Evolutionary conservation across 2,329 filamentous ascomycete species (phyloP).

Genomic region (Alternaria triticina): DNA sequence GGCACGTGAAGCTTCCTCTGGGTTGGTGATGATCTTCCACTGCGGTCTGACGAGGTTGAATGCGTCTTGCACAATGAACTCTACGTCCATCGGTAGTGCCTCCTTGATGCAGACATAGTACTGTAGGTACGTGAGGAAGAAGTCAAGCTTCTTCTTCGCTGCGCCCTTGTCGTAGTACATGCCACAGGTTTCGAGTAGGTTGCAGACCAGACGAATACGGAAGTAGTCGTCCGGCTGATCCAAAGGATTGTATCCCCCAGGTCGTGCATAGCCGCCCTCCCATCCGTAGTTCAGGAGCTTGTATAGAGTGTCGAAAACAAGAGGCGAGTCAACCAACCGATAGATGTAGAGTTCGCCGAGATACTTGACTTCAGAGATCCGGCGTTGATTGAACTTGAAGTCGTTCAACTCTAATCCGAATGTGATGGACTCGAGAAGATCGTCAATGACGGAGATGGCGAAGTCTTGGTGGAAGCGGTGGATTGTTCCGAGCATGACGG

Average conservation of each 20-base stretch:
- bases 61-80: slow-evolving; percentile 94
- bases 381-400: slow-evolving; percentile 95
- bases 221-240: slow-evolving; percentile 96
- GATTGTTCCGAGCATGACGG: slow-evolving; percentile 85
- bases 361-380: slow-evolving; percentile 95
- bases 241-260: slow-evolving; percentile 76
- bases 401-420: slow-evolving; percentile 94
- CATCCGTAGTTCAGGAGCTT: slow-evolving; percentile 94
- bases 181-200: slow-evolving; percentile 90
- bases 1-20: slow-evolving; percentile 81
- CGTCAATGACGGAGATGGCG: slow-evolving; percentile 89
- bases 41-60: slow-evolving; percentile 85
- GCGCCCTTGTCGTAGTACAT: slow-evolving; percentile 94
- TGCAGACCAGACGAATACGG: slow-evolving; percentile 87
- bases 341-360: slow-evolving; percentile 97
- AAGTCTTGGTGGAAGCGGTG: slow-evolving; percentile 93
- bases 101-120: slow-evolving; percentile 96
- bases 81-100: slow-evolving; percentile 91
- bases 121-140: slow-evolving; percentile 95
- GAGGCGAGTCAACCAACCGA: slow-evolving; percentile 91
- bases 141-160: slow-evolving; percentile 96
- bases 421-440: slow-evolving; percentile 84
- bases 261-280: slow-evolving; percentile 78
- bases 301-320: slow-evolving; percentile 95
- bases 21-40: slow-evolving; percentile 83